Evolutionary conservation across 1,139 yeast species (phyloP).

Genomic region (Meyerozyma athensensis): DNA sequence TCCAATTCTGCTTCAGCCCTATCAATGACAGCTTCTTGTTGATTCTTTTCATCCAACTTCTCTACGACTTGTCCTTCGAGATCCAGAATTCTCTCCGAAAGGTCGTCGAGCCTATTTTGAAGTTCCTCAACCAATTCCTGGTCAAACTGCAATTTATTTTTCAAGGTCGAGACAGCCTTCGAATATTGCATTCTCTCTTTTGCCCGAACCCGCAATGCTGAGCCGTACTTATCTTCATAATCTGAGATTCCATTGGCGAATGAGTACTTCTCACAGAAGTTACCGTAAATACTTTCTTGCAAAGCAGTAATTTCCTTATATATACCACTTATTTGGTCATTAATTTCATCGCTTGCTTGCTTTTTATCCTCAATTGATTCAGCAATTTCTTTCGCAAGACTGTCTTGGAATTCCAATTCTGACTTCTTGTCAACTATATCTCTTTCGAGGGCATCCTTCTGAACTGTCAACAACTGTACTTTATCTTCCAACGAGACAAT

Average conservation of each 20-base stretch:
- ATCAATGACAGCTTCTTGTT: constrained; percentile 37
- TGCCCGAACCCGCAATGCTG: constrained; percentile 52
- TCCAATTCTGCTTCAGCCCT: constrained; percentile 47
- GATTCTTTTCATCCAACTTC: constrained; percentile 26
- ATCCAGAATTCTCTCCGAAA: constrained; percentile 28
- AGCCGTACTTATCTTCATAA: constrained; percentile 66
- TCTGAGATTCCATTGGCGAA: constrained; percentile 53
- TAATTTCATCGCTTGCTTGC: constrained; percentile 25
- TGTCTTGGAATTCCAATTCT: constrained; percentile 52
- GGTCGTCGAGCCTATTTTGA: constrained; percentile 33
- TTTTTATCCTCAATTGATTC: constrained; percentile 15
- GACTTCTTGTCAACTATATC: constrained; percentile 46
- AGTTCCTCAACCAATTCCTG: constrained; percentile 51
- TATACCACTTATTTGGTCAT: constrained; percentile 22
- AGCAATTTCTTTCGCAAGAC: constrained; percentile 16
- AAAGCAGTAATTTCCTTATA: constrained; percentile 27
- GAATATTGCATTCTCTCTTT: constrained; percentile 60
- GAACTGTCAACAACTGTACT: constrained; percentile 48
- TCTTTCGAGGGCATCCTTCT: constrained; percentile 47
- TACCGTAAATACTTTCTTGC: constrained; percentile 44
- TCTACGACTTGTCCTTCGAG: constrained; percentile 30
- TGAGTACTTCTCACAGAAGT: constrained; percentile 51
- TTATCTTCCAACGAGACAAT: constrained; percentile 52
- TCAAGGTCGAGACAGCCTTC: constrained; percentile 56
- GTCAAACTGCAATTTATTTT: constrained; percentile 64